Base-by-base conservation (phyloP, 129 eudicot species). In the Kitagawia praeruptora region DNA sequence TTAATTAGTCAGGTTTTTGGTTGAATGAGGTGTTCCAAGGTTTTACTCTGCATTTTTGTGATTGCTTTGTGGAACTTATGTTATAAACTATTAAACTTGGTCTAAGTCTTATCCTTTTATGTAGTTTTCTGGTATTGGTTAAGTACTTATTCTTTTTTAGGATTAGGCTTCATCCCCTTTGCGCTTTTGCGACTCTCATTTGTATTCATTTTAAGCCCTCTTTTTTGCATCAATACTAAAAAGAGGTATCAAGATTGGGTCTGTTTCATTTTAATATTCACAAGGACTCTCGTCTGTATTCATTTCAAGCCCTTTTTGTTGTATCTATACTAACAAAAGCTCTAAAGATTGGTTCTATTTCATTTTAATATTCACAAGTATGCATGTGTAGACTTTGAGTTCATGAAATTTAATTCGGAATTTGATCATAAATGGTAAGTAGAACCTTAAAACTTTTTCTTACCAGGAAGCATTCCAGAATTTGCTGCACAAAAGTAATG, bases 401-500 rank as follows among this genome's bases (percentile, higher is more conserved):
- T 49, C 8, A 34, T 28, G n/a, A 46, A 46, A 13, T 47, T 6
- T 25, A 12, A 5, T 10, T 11, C 13, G 3, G 15, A 46, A 14
- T 23, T 8, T 34, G 5, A 18, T 11, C 6, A 9, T 31, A 51
- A 37, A 53, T 9, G 37, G 37, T 71, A 8, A 64, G 3, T 54
- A 16, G 44, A 18, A 66, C 58, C 18, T 75, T 38, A 11, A 13
- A n/a, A 80, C 42, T 1, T 31, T 41, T 54, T 56, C 31, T 58
- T 42, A 42, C 80, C 90, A 96, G 99, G 98, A 86, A 79, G 88
- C 95, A 37, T 96, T 90, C 78, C 93, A 89, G 79, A 84, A 81
- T 75, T 86, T 96, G 89, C 77, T 96, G 85, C 91, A 87, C 72
- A 96, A 96, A 83, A 88, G 83, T 84, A 93, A 87, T 63, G 99